Evolutionary conservation across 495 filamentous ascomycete species (phyloP).

Genomic region (Oidiodendron maius): DNA sequence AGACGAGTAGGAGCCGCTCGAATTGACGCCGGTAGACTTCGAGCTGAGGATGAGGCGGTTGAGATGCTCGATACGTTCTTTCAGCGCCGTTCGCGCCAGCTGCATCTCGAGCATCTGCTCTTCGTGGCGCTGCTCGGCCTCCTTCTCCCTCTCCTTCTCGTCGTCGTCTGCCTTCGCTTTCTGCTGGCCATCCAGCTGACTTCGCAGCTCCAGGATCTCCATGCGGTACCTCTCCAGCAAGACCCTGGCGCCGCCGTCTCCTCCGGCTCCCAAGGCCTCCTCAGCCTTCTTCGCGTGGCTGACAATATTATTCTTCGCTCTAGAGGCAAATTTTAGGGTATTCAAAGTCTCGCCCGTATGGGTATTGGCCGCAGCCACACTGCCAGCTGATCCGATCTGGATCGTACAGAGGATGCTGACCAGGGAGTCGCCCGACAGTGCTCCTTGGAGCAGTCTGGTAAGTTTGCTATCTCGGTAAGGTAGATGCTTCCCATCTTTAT

Average conservation of each 20-base stretch:
- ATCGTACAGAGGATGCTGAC: slow-evolving; percentile 97
- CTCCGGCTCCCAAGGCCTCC: slow-evolving; percentile 70
- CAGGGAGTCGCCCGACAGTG: slow-evolving; percentile 86
- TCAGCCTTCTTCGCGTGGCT: slow-evolving; percentile 95
- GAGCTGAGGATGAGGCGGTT: slow-evolving; percentile 93
- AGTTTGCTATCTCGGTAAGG: slow-evolving; percentile 97
- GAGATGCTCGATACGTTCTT: slow-evolving; percentile 95
- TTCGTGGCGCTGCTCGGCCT: slow-evolving; percentile 79
- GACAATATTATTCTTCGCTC: slow-evolving; percentile 96
- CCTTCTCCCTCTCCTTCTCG: slow-evolving; percentile 68
- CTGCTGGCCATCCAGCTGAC: slow-evolving; percentile 74
- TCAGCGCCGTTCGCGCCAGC: slow-evolving; percentile 87
- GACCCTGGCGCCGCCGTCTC: slow-evolving; percentile 77
- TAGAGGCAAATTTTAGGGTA: slow-evolving; percentile 92
- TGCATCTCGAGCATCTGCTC: slow-evolving; percentile 99
- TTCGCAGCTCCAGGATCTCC: slow-evolving; percentile 80
- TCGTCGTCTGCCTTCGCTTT: slow-evolving; percentile 62
- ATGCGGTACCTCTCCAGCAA: slow-evolving; percentile 89
- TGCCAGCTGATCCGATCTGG: slow-evolving; percentile 65
- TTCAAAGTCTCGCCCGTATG: slow-evolving; percentile 88
- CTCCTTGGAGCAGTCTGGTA: slow-evolving; percentile 86
- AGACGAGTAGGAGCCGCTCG: slow-evolving; percentile 62
- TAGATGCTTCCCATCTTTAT: slow-evolving; percentile 83
- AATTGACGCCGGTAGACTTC: slow-evolving; percentile 90
- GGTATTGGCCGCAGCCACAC: slow-evolving; percentile 52